Conservation (phyloP, 164 flowering plant species). For the grape (Vitis vinifera) region DNA sequence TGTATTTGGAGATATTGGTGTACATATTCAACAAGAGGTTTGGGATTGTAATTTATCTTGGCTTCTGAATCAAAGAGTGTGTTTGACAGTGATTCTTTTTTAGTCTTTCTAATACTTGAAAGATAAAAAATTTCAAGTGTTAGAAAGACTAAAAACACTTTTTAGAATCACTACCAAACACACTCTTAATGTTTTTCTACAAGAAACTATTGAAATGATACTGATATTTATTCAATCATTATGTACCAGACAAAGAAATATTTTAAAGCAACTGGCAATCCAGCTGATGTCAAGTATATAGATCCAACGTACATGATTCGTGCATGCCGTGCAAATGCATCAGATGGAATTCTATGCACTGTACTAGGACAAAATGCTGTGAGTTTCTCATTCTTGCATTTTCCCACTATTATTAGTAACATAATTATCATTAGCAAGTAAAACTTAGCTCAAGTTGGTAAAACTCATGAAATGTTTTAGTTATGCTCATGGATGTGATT, state of each 20-base stretch:
- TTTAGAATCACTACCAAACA: no score
- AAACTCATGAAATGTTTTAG: no score
- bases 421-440: no score
- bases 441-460: no score
- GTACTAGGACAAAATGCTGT: constrained; percentile 94
- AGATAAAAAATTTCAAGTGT: no score
- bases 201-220: not conserved
- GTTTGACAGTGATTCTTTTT: no score
- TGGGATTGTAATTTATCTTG: constrained; percentile 16
- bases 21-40: constrained; percentile 86
- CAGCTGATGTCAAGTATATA: constrained; percentile 87
- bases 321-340: constrained; percentile 90
- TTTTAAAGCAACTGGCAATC: constrained; percentile 61
- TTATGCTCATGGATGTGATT: no score
- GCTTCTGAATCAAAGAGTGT: not conserved
- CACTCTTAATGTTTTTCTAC: not conserved
- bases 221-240: not conserved
- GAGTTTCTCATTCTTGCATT: constrained; percentile 25
- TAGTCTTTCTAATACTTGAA: no score
- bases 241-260: constrained; percentile 63
- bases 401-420: not conserved
- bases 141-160: no score
- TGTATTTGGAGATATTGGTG: constrained; percentile 83
- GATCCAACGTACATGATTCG: constrained; percentile 97
- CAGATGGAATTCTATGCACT: constrained; percentile 88